These are phyloP conservation scores for Trichosporon asahii DNA, from an alignment of 1,284 basidiomycete species.

Conservation along the genomic window DNA sequence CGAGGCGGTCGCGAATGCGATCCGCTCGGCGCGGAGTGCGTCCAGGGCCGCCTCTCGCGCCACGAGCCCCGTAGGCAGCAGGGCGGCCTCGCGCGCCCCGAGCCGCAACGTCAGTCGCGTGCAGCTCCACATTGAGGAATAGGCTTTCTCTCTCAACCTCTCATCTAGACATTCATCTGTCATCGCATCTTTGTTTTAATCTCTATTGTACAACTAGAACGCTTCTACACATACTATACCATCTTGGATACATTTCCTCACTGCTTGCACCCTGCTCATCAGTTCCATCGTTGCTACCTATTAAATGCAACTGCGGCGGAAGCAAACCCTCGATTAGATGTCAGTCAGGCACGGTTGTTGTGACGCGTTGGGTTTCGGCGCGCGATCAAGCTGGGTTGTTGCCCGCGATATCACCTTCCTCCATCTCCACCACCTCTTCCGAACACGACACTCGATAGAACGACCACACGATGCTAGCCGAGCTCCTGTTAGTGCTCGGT, in stretches of 20 bases:
- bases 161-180: neutral
- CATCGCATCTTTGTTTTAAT: neutral
- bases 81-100: neutral
- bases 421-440: neutral
- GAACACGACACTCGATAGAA: neutral
- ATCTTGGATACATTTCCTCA: no score
- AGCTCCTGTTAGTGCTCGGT: conserved; percentile 73
- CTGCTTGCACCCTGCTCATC: no score
- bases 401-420: neutral
- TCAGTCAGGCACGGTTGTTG: conserved; percentile 6
- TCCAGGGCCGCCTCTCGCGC: conserved; percentile 7
- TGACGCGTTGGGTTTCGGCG: neutral
- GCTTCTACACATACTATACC: no score
- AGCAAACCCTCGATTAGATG: neutral
- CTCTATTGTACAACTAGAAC: neutral
- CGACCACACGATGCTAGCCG: conserved; percentile 67
- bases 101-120: conserved; percentile 13
- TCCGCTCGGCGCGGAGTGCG: conserved; percentile 18
- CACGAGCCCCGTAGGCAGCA: conserved; percentile 8
- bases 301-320: neutral
- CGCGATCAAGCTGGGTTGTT: no score
- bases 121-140: neutral
- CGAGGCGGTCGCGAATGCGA: conserved; percentile 42
- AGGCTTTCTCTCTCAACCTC: neutral
- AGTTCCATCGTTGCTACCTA: no score